Evolutionary conservation across 495 filamentous ascomycete species (phyloP), one percentile per base, ranked within the genome.

Genomic region (Penicillium cataractarum): DNA sequence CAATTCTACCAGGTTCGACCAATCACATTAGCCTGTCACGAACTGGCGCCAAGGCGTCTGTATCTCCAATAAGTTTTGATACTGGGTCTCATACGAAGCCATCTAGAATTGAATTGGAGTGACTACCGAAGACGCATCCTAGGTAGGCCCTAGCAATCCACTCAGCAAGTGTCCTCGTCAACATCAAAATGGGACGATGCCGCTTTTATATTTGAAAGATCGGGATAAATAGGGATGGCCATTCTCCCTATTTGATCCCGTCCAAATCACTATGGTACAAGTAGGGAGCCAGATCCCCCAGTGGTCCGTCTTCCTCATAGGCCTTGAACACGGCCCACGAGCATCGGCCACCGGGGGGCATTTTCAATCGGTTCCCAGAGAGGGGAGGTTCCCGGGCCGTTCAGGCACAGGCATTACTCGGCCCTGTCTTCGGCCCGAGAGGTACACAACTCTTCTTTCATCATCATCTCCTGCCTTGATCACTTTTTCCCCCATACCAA

Each of bases 201-300:
- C 40, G 19, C 31, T 58, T 60, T 65, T 62, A 49, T 66, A 68
- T 68, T 68, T 71, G 50, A 35, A 51, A 56, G 55, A 42, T 62
- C 59, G 42, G 58, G 50, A 55, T 53, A 37, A 15, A 13, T 17
- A 50, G 40, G 57, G 26, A 37, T 37, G 21, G 57, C 61, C 35
- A 35, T 24, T 19, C 57, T 44, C 60, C 48, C 53, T 33, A 32
- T 33, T 22, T 17, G 48, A 51, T 55, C 59, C 60, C 62, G 33
- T 60, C 55, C 63, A 55, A 63, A 42, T 68, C 61, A 64, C 68
- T 72, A 72, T 72, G 54, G 61, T 72, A 72, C 70, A 72, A 32
- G 35, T 26, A 56, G 54, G 54, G 26, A 42, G 35, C 24, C 22
- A 27, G 6, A n/a, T n/a, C 54, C 31, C 50, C 54, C 33, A 7